A percentile compares a stretch with the other conserved stretches of the same genome.
phyloP scores from a whole-genome alignment of 345 rosid genomes.

The Excoecaria cochinchinensis region DNA sequence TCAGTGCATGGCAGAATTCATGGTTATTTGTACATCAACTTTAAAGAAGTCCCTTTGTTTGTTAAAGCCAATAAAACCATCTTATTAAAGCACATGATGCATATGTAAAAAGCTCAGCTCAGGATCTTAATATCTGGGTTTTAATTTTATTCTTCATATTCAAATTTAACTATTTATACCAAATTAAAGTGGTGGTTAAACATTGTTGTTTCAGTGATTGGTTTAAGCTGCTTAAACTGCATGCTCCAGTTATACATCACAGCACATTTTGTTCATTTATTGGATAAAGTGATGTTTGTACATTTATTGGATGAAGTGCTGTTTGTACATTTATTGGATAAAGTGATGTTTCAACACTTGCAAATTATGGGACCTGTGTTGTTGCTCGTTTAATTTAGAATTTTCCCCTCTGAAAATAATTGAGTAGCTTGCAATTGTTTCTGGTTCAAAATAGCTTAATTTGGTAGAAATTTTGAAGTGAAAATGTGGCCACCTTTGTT shows the following conservation, averaged over 20 bases:
- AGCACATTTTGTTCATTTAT: neutral
- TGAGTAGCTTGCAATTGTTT: neutral
- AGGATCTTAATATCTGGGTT: no score
- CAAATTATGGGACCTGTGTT: neutral
- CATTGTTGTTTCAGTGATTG: neutral
- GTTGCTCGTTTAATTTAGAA: conserved; percentile 2
- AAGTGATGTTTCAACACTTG: neutral
- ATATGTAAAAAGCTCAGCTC: no score
- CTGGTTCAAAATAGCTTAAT: neutral
- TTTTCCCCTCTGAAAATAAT: neutral
- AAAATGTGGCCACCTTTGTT: neutral
- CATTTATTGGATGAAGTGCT: neutral
- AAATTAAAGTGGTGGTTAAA: neutral
- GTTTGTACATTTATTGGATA: neutral
- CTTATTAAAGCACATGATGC: no score
- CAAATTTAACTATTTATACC: neutral
- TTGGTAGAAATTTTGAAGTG: neutral
- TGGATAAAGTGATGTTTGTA: neutral
- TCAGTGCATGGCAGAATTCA: no score
- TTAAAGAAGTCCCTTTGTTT: no score
- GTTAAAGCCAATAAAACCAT: no score
- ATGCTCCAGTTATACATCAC: neutral
- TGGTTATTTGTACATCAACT: no score
- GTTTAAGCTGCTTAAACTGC: neutral
- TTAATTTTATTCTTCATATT: no score